phyloP scores from a whole-genome alignment of 768 basidiomycete species.

The Boletellus sp. region DNA sequence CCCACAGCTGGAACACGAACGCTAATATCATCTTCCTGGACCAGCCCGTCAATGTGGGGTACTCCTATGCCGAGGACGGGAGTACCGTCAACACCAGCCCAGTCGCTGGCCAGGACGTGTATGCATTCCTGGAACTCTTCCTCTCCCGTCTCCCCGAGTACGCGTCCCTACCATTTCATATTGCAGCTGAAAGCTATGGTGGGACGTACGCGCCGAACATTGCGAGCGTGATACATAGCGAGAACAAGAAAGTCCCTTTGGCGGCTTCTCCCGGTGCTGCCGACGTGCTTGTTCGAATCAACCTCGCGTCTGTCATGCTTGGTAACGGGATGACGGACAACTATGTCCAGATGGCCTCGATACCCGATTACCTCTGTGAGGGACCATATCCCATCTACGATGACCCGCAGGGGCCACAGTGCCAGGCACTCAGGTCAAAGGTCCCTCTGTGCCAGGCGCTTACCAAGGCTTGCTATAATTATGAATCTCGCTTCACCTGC shows the following conservation, averaged over 20 bases:
- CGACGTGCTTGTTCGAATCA: conserved; percentile 56
- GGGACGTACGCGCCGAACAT: conserved; percentile 85
- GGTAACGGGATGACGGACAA: conserved; percentile 89
- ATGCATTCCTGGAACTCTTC: conserved; percentile 81
- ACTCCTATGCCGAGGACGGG: conserved; percentile 76
- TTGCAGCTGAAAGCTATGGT: conserved; percentile 77
- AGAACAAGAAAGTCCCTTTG: conserved; percentile 59
- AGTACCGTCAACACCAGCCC: conserved; percentile 76
- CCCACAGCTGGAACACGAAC: conserved; percentile 79
- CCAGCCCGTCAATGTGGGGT: conserved; percentile 87
- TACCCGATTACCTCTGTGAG: conserved; percentile 81
- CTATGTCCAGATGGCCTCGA: conserved; percentile 69
- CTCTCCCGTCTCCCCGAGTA: conserved; percentile 74
- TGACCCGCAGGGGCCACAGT: conserved; percentile 64
- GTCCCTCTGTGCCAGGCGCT: conserved; percentile 72
- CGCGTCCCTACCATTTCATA: conserved; percentile 64
- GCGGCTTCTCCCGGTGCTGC: conserved; percentile 41
- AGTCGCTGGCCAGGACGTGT: conserved; percentile 86
- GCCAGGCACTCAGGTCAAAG: conserved; percentile 58
- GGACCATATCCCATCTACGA: conserved; percentile 81
- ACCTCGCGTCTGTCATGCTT: conserved; percentile 79
- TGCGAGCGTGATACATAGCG: conserved; percentile 73
- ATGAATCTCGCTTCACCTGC: conserved; percentile 58
- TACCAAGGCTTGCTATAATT: conserved; percentile 66
- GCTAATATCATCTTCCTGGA: conserved; percentile 60